Conservation (phyloP, 2,329 filamentous ascomycete genomes). For the Alternaria panax region DNA sequence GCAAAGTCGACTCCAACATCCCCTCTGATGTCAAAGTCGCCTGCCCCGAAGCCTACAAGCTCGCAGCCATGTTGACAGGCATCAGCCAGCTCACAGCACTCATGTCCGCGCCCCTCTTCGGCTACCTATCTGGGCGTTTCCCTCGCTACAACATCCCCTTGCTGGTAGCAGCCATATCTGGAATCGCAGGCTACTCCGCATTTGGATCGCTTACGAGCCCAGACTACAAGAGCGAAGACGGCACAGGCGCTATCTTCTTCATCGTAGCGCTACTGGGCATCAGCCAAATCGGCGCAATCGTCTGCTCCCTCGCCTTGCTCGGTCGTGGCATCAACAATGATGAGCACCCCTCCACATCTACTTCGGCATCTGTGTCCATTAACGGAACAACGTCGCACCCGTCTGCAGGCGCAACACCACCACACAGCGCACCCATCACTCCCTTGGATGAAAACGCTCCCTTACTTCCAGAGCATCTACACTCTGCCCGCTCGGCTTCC, state of each 20-base stretch:
- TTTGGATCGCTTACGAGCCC: constrained; percentile 82
- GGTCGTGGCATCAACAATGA: constrained; percentile 76
- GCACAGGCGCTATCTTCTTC: constrained; percentile 73
- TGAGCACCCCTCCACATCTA: constrained; percentile 29
- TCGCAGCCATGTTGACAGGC: constrained; percentile 86
- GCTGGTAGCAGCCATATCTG: constrained; percentile 72
- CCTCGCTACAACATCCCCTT: constrained; percentile 74
- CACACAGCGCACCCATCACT: constrained; percentile 39
- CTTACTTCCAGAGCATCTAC: constrained; percentile 28
- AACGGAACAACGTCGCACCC: constrained; percentile 31
- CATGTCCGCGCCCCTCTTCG: constrained; percentile 84
- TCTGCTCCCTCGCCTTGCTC: constrained; percentile 90
- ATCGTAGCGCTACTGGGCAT: constrained; percentile 83
- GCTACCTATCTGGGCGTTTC: constrained; percentile 77
- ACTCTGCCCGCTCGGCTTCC: neutral
- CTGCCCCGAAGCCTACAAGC: constrained; percentile 84
- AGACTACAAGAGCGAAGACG: constrained; percentile 74
- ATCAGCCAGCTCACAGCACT: constrained; percentile 87
- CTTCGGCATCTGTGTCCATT: constrained; percentile 11
- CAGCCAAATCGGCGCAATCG: constrained; percentile 95
- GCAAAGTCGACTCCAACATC: constrained; percentile 60
- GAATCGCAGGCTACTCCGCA: constrained; percentile 77
- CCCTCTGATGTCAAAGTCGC: constrained; percentile 76
- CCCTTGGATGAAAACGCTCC: constrained; percentile 41
- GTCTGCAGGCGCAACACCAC: constrained; percentile 45